Evolutionary conservation across 441 rosid species (phyloP), one percentile per base, ranked within the genome.

Genomic region (Cnidoscolus chayamansa): DNA sequence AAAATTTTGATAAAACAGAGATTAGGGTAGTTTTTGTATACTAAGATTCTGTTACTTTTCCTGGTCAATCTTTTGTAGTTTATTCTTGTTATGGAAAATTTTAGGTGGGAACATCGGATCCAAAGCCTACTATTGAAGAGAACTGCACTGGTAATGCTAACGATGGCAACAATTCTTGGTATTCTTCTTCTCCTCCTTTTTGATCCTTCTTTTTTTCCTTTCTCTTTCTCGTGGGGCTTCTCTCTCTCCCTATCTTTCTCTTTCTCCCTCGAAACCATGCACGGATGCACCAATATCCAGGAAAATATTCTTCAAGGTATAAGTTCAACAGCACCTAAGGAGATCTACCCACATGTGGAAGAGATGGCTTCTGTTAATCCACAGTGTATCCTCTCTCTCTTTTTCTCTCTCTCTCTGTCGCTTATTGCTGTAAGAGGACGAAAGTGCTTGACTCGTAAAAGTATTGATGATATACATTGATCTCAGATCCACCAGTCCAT

Each of bases 121-220:
- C 86, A 7, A 86, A 84, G 76, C 73, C 80, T 53, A 80, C 72
- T 62, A 77, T 78, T 65, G 78, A 82, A 31, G 88, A 81, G 59
- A 82, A 77, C 68, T 79, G 82, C 79, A 71, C 74, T 54, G 81
- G 51, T 70, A 67, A 31, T 75, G 45, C 74, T 53, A 73, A 80
- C 79, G 88, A 81, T 63, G 83, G 71, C 77, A 81, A 73, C 78
- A 86, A 75, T 78, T 84, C 88, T 40, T 87, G 87, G 88, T 87
- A 79, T 70, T 40, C 40, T 48, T 48, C 1, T 30, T 10, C 64
- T 48, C 13, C 0, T 16, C 8, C 49, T 10, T 10, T 10, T 10
- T 10, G 10, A 7, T 10, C 49, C 8, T 12, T 12, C 13, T 16
- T 50, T 3, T 7, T 10, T 17, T 0, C 16, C 1, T 16, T 58